These are phyloP conservation scores for Whalleya microplaca DNA, from an alignment of 2,329 filamentous ascomycete genomes.

Conservation along the genomic window DNA sequence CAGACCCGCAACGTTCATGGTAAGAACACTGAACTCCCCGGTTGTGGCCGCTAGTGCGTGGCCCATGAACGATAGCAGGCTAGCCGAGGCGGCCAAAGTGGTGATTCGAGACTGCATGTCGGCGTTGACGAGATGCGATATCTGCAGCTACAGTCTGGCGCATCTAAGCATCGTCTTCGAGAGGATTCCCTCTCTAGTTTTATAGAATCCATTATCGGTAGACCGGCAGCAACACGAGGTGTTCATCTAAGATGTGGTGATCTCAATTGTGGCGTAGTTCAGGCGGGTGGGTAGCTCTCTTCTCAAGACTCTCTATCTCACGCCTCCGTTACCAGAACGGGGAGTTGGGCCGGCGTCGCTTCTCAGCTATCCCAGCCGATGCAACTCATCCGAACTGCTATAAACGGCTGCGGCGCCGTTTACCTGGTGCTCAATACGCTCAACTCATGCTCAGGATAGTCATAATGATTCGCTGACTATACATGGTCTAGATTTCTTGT, in stretches of 20 bases:
- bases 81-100: constrained; percentile 11
- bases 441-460: constrained; percentile 10
- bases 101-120: constrained; percentile 19
- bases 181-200: neutral
- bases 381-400: constrained; percentile 20
- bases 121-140: neutral
- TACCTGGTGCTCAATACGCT: constrained; percentile 2
- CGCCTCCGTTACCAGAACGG: constrained; percentile 20
- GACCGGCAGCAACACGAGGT: too few relatives aligned
- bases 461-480: constrained; percentile 15
- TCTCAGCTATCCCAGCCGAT: constrained; percentile 11
- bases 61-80: constrained; percentile 6
- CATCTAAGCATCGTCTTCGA: neutral
- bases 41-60: constrained; percentile 29
- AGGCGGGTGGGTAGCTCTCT: constrained; percentile 9
- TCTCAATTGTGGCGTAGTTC: neutral
- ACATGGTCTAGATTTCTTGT: neutral
- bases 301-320: constrained; percentile 17
- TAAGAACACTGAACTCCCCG: constrained; percentile 36
- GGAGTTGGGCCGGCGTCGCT: constrained; percentile 17
- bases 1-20: constrained; percentile 38
- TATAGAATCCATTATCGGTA: neutral
- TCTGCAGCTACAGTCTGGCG: neutral
- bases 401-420: constrained; percentile 12
- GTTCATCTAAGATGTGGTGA: constrained; percentile 3